Evolutionary conservation across 1,284 basidiomycete genomes (phyloP), one percentile per base, ranked within the genome.

Genomic region (Moniliophthora roreri): DNA sequence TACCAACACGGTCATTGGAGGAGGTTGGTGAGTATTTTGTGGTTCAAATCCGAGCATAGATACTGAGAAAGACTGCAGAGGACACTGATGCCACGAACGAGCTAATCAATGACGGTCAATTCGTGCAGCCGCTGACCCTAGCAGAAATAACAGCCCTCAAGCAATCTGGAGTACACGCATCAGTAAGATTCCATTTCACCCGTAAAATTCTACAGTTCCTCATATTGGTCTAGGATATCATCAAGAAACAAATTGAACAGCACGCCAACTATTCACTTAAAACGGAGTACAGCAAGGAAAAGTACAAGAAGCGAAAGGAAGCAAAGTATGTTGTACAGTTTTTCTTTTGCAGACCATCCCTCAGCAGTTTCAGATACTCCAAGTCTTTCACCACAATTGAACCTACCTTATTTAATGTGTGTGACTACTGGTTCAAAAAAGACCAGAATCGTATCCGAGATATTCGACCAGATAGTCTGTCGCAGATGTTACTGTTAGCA

Each of bases 241-340:
- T 98, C 63, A 85, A 90, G 63, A 85, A 80, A 66, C 95, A 98
- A 70, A 95, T 97, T 53, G 92, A 93, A 61, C 82, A 88, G 61
- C 95, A 98, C 64, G 87, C 89, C 32, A 90, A 91, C 63, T 98
- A 91, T 69, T 84, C 85, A 7, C 75, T 96, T 50, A 98, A 98
- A 73, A 97, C 94, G 1, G 95, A 95, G 69, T 97, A 94, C 67
- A 94, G 91, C 69, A 97, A 98, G 70, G 95, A 97, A 64, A 98
- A 98, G 68, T 98, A 97, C 72, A 89, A 85, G 66, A 95, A 94
- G 68, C 79, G 93, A 44, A 98, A 98, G 69, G 92, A 95, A 71
- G 93, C 91, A 58, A 98, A 98, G 94, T 95, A 65, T 60, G 81
- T 70, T 24, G n/a, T 2, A 9, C 6, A 11, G 21, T 50, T 26